Conservation (phyloP, 352 stramenopile genomes). For the Aphanomyces cochlioides region DNA sequence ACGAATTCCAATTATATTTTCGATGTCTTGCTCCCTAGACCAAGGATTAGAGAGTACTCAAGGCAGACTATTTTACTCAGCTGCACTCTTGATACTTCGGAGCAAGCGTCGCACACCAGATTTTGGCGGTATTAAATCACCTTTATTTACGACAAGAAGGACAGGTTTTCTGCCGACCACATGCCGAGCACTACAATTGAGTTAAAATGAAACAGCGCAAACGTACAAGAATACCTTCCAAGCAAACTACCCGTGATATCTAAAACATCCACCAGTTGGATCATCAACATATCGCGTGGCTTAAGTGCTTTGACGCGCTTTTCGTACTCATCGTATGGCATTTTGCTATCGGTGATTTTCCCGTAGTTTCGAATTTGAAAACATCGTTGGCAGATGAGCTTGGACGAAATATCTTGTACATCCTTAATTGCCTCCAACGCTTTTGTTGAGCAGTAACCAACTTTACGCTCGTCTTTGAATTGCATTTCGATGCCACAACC, state of each 20-base stretch:
- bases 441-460: conserved; percentile 68
- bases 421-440: conserved; percentile 59
- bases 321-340: conserved; percentile 85
- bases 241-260: conserved; percentile 88
- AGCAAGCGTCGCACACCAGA: conserved; percentile 78
- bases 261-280: conserved; percentile 90
- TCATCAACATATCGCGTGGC: conserved; percentile 84
- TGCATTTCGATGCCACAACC: conserved; percentile 80
- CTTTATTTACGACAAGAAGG: conserved; percentile 89
- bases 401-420: conserved; percentile 63
- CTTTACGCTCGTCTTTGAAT: conserved; percentile 50
- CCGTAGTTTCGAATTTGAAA: conserved; percentile 86
- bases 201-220: neutral
- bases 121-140: conserved; percentile 82
- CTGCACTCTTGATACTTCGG: conserved; percentile 70
- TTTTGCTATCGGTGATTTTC: conserved; percentile 78
- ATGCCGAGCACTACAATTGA: conserved; percentile 45
- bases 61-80: conserved; percentile 41
- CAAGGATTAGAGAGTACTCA: neutral
- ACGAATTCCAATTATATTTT: conserved; percentile 77
- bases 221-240: conserved; percentile 45
- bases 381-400: conserved; percentile 80
- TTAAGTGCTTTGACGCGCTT: conserved; percentile 81
- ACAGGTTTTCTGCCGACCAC: conserved; percentile 88
- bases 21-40: conserved; percentile 54